Conservation (phyloP, 2,329 filamentous ascomycete species). For the Dothiorella sarmentorum region DNA sequence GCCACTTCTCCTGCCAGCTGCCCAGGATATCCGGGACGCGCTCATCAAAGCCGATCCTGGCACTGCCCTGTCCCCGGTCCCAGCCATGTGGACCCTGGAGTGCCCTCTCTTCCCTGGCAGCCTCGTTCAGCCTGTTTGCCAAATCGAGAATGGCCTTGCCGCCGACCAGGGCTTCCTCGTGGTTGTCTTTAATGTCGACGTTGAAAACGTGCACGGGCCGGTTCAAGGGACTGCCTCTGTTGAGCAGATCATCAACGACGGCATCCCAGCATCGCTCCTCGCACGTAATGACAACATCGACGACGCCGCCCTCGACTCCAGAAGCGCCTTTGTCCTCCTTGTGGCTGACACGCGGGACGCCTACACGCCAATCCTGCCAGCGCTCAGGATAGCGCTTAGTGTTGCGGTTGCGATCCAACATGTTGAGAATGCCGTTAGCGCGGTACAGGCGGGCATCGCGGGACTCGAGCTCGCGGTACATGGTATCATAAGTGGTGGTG, state of each 20-base stretch:
- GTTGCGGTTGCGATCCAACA: conserved; percentile 86
- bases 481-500: conserved; percentile 88
- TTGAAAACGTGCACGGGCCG: conserved; percentile 96
- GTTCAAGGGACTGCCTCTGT: conserved; percentile 81
- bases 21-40: conserved; percentile 87
- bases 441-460: conserved; percentile 88
- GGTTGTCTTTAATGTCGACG: conserved; percentile 96
- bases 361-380: conserved; percentile 96
- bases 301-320: conserved; percentile 83
- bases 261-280: conserved; percentile 98
- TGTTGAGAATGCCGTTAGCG: conserved; percentile 89
- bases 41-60: conserved; percentile 81
- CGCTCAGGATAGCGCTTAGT: conserved; percentile 96
- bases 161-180: conserved; percentile 89
- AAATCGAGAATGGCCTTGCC: conserved; percentile 90
- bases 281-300: conserved; percentile 94
- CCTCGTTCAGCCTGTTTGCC: conserved; percentile 77
- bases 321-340: conserved; percentile 68
- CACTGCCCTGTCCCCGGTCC: conserved; percentile 56
- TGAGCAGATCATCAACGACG: conserved; percentile 88
- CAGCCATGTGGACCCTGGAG: conserved; percentile 62
- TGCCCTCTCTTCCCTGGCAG: conserved; percentile 72
- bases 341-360: conserved; percentile 72
- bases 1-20: conserved; percentile 93
- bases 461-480: conserved; percentile 82